phyloP scores from a whole-genome alignment of 2,329 filamentous ascomycete species.

The Aaosphaeria arxii region DNA sequence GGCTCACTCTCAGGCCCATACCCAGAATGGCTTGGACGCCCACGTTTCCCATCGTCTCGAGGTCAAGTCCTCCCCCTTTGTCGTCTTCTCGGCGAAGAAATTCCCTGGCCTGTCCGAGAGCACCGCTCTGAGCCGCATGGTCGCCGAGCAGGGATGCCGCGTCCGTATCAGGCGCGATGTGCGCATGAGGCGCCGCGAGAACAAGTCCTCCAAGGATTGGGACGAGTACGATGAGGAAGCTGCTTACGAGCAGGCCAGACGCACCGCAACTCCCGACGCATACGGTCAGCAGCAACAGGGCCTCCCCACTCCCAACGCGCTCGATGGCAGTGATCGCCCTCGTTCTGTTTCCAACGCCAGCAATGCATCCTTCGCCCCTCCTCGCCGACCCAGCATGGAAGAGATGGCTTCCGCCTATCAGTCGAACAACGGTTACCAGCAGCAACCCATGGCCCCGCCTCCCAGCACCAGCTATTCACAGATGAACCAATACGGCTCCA shows the following conservation, averaged over 20 bases:
- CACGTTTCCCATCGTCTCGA: constrained; percentile 84
- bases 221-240: constrained; percentile 61
- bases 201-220: constrained; percentile 65
- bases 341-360: constrained; percentile 62
- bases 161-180: constrained; percentile 94
- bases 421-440: constrained; percentile 31
- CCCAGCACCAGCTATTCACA: constrained; percentile 38
- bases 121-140: constrained; percentile 81
- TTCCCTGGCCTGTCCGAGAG: constrained; percentile 92
- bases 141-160: constrained; percentile 94
- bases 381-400: constrained; percentile 45
- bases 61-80: constrained; percentile 82
- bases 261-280: constrained; percentile 50
- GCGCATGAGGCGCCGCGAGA: constrained; percentile 80
- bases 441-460: constrained; percentile 35
- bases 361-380: constrained; percentile 32
- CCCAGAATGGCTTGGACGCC: constrained; percentile 34
- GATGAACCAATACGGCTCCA: constrained; percentile 36
- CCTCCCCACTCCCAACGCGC: constrained; percentile 19
- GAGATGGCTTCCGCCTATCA: constrained; percentile 43
- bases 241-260: constrained; percentile 46
- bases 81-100: constrained; percentile 95
- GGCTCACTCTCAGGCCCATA: constrained; percentile 20
- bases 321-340: constrained; percentile 48
- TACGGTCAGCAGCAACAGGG: constrained; percentile 42